Percentiles rank a stretch among this genome's conserved stretches.
Conservation (phyloP, 768 basidiomycete genomes). For the Leccinum longicurvipes region DNA sequence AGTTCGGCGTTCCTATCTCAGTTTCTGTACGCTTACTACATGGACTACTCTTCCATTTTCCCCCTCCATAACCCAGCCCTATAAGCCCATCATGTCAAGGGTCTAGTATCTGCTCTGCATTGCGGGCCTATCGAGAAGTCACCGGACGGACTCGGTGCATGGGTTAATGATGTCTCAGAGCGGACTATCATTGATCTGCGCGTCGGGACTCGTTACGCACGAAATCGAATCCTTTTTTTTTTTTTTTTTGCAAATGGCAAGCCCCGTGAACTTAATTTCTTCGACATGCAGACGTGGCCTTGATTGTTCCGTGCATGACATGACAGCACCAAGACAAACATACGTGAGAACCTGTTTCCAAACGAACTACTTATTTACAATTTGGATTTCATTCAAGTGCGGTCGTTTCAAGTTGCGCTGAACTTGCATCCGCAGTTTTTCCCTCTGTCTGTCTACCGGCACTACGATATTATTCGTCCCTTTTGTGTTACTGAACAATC, state of each 20-base stretch:
- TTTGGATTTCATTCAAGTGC: too few relatives aligned
- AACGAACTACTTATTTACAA: background rate
- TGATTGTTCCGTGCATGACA: too few relatives aligned
- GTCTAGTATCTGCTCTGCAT: background rate
- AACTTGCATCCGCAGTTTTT: background rate
- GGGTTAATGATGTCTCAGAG: background rate
- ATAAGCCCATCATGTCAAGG: background rate
- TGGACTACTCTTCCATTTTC: too few relatives aligned
- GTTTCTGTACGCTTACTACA: too few relatives aligned
- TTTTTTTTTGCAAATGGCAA: too few relatives aligned
- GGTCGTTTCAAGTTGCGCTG: background rate
- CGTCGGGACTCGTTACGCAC: background rate
- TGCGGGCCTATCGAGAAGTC: too few relatives aligned
- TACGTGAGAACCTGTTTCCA: background rate
- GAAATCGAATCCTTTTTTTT: background rate
- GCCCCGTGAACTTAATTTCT: background rate
- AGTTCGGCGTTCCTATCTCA: too few relatives aligned
- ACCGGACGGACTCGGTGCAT: background rate
- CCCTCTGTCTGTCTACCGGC: background rate
- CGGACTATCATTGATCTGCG: background rate
- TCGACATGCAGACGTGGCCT: background rate
- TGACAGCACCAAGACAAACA: background rate
- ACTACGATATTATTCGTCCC: background rate
- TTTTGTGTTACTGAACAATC: background rate
- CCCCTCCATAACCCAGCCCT: background rate